Evolutionary conservation across 257 asterid species (phyloP), one percentile per base, ranked within the genome.

Genomic region (Buddleja alternifolia): DNA sequence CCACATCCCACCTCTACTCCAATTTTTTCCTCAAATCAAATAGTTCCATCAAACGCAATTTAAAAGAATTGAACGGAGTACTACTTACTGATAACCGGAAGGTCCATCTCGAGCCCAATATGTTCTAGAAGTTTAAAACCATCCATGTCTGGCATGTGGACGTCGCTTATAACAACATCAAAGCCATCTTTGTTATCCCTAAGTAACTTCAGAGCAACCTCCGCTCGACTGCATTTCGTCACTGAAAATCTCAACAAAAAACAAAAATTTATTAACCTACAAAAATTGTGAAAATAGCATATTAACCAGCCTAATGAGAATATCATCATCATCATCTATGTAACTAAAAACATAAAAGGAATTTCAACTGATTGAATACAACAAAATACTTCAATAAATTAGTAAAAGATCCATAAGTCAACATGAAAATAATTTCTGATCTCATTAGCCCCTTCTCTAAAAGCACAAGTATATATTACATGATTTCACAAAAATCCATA

Each of bases 161-260:
- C 76, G 2, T 83, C 88, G 11, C 88, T 77, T 21, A 84, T 51
- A 39, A 84, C 93, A 47, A 86, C 57, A 21, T 87, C 94, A 11
- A 70, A 87, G 16, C 78, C 76, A 66, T 69, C 76, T 32, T 64
- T 66, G 16, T 68, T 76, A 46, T 85, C 92, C 71, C 93, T 78
- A 24, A 93, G 92, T 1, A 60, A 47, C 36, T 81, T 73, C 72
- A 93, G 70, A 1, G 98, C 98, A 59, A 42, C 66, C 81, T 90
- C 97, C 1, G 97, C 98, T 59, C 89, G 78, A 65, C 80, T 82
- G 70, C 95, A 80, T 71, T 75, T 84, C 47, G 96, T 93, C 16
- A 93, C 98, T 93, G 86, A 39, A 77, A 66, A 66, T 42, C 54
- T 32, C 70, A 42, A 63, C 16, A 67, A 51, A 9, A 41, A 51